Conservation (phyloP, 2,329 filamentous ascomycete species). For the Talaromyces sp. region DNA sequence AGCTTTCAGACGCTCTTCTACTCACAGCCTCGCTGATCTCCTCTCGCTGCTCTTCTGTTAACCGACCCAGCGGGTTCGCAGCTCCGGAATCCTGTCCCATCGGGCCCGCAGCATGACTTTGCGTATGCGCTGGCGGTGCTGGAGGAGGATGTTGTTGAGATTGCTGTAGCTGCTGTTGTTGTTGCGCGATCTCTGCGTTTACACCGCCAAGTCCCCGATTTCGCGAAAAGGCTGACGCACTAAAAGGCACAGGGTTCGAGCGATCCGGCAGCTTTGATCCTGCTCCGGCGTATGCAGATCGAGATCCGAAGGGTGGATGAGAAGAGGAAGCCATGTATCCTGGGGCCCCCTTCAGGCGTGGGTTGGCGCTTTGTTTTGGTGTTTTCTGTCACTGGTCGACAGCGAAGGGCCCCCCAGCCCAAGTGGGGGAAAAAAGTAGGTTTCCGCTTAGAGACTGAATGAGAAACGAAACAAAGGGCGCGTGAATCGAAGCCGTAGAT, state of each 20-base stretch:
- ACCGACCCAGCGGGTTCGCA: constrained; percentile 46
- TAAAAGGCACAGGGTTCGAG: constrained; percentile 38
- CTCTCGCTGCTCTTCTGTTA: constrained; percentile 85
- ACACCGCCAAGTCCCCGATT: constrained; percentile 28
- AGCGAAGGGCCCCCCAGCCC: not conserved
- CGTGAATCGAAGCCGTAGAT: not conserved
- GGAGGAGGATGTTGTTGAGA: constrained; percentile 22
- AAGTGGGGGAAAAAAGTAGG: not conserved
- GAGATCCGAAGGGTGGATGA: constrained; percentile 53
- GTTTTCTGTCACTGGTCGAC: not conserved
- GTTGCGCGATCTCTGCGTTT: constrained; percentile 18
- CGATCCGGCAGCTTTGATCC: constrained; percentile 52
- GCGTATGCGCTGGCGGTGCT: constrained; percentile 34
- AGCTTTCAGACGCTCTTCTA: constrained; percentile 16
- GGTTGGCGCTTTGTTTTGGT: not conserved
- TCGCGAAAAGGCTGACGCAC: constrained; percentile 40
- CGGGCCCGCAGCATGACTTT: constrained; percentile 25
- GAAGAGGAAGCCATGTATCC: constrained; percentile 49
- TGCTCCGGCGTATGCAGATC: constrained; percentile 44
- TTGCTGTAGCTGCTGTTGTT: constrained; percentile 10
- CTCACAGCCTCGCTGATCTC: constrained; percentile 91
- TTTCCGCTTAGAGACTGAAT: not conserved
- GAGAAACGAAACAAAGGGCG: not conserved
- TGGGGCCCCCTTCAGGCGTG: not conserved
- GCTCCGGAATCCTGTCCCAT: constrained; percentile 32